These are phyloP conservation scores for Blastobotrys arbuscula DNA, from an alignment of 1,139 yeast species.

Conservation along the genomic window DNA sequence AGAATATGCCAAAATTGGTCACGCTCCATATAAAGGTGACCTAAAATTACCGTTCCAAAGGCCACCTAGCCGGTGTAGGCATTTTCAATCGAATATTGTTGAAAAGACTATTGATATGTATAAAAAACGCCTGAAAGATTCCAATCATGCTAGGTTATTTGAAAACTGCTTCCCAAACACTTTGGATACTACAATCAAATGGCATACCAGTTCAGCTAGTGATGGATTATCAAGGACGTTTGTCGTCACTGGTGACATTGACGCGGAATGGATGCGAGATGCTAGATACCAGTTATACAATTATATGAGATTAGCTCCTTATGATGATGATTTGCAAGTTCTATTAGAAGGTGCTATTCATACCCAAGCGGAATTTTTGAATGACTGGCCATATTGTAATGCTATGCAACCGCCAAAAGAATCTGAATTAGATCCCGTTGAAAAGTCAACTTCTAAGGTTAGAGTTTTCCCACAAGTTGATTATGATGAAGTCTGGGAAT, in stretches of 20 bases:
- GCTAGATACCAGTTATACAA: conserved; percentile 79
- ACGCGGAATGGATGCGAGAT: conserved; percentile 87
- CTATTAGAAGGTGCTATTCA: conserved; percentile 73
- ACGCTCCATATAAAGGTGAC: conserved; percentile 25
- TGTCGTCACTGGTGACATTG: conserved; percentile 79
- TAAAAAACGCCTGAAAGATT: conserved; percentile 45
- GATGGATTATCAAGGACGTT: conserved; percentile 47
- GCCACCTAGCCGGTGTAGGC: conserved; percentile 66
- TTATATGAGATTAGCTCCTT: conserved; percentile 53
- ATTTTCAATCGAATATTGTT: conserved; percentile 58
- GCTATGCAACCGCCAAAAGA: conserved; percentile 83
- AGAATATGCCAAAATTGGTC: conserved; percentile 3
- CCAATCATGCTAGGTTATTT: conserved; percentile 66
- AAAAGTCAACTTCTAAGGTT: conserved; percentile 36
- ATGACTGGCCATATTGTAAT: conserved; percentile 72
- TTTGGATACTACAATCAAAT: conserved; percentile 76
- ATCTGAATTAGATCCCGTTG: background rate
- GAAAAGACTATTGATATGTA: conserved; percentile 58
- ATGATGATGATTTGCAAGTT: conserved; percentile 45
- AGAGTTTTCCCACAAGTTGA: conserved; percentile 63
- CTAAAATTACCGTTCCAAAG: conserved; percentile 64
- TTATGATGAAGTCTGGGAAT: conserved; percentile 72
- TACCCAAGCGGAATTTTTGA: conserved; percentile 66
- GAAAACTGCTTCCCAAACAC: conserved; percentile 88
- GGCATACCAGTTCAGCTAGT: conserved; percentile 44